Evolutionary conservation across 441 rosid genomes (phyloP).

Genomic region (Eruca vesicaria): DNA sequence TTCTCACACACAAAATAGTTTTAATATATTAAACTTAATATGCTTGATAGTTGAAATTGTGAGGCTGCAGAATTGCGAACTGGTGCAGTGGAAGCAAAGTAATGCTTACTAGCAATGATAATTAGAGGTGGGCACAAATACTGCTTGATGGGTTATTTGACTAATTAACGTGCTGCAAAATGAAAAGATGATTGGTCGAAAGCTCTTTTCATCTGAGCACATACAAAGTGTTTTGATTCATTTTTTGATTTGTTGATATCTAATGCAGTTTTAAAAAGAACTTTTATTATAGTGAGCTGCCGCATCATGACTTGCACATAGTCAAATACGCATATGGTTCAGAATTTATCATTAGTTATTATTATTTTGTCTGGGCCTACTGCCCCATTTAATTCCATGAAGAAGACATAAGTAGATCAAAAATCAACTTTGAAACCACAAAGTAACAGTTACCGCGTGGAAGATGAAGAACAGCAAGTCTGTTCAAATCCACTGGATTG

Average conservation of each 20-base stretch:
- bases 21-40: not conserved
- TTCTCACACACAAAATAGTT: not conserved
- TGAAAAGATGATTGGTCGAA: not conserved
- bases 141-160: conserved; percentile 22
- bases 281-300: no score
- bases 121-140: conserved; percentile 14
- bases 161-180: not conserved
- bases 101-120: not conserved
- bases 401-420: not conserved
- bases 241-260: not conserved
- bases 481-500: not conserved
- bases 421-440: not conserved
- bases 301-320: no score
- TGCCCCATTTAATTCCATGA: not conserved
- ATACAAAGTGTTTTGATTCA: not conserved
- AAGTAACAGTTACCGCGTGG: not conserved
- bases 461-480: not conserved
- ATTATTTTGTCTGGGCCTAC: not conserved
- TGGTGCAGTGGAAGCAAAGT: conserved; percentile 16
- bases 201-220: not conserved
- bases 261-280: not conserved
- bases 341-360: not conserved
- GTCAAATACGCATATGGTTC: not conserved
- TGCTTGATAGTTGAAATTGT: not conserved
- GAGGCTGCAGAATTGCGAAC: conserved; percentile 8